Evolutionary conservation across 108 stramenopile species (phyloP).

Genomic region (Nitzschia sp.): DNA sequence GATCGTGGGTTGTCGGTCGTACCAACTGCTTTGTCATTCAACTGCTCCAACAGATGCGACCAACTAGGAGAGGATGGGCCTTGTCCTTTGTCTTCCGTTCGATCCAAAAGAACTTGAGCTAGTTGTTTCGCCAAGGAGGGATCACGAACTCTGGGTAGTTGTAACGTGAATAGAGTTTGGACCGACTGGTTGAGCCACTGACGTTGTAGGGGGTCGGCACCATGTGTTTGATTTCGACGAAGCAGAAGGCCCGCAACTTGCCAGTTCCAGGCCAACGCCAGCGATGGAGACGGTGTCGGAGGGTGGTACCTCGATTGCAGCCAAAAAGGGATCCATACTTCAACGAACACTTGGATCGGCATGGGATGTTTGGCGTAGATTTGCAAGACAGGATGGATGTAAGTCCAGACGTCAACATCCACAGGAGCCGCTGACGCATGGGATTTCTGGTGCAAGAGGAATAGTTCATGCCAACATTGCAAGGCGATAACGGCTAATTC

Average conservation of each 20-base stretch:
- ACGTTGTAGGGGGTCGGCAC: not conserved
- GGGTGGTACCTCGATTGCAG: not conserved
- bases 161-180: not conserved
- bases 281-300: not conserved
- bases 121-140: not conserved
- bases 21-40: no score
- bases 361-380: constrained; percentile 15
- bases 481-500: constrained; percentile 6
- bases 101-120: not conserved
- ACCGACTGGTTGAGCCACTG: not conserved
- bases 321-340: constrained; percentile 22
- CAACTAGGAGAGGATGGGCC: no score
- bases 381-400: constrained; percentile 3
- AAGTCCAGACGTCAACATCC: not conserved
- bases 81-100: no score
- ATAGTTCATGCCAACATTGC: constrained; percentile 11
- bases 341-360: constrained; percentile 15
- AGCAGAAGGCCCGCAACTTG: constrained; percentile 2
- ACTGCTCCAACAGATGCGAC: no score
- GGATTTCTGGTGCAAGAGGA: no score
- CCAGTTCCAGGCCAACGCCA: constrained; percentile 11
- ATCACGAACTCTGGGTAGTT: not conserved
- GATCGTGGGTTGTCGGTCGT: no score
- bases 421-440: not conserved
- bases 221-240: not conserved